Evolutionary conservation across 257 asterid genomes (phyloP).

Genomic region (Buddleja alternifolia): DNA sequence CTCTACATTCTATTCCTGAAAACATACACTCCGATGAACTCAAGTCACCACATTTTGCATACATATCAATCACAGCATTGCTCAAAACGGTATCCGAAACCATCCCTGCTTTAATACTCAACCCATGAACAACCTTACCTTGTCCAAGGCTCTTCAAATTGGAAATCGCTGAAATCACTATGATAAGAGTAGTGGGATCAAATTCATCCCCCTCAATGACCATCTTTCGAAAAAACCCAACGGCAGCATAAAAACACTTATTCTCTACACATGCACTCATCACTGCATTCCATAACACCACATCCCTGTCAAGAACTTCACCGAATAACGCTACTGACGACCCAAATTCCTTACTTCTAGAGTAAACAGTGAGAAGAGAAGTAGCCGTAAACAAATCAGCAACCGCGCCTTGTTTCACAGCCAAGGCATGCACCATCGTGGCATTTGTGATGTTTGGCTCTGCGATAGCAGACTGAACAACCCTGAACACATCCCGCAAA

Average conservation of each 20-base stretch:
- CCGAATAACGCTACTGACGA: slow-evolving; percentile 47
- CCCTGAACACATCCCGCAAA: slow-evolving; percentile 41
- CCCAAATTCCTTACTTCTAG: slow-evolving; percentile 45
- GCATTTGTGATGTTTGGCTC: slow-evolving; percentile 34
- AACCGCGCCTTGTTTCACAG: slow-evolving; percentile 51
- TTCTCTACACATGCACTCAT: slow-evolving; percentile 58
- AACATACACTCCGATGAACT: slow-evolving; percentile 53
- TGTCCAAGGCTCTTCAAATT: slow-evolving; percentile 35
- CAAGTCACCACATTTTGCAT: slow-evolving; percentile 62
- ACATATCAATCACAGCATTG: slow-evolving; percentile 57
- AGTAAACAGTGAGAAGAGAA: slow-evolving; percentile 57
- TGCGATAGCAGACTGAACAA: slow-evolving; percentile 34
- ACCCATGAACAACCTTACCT: slow-evolving; percentile 55
- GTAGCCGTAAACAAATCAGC: slow-evolving; percentile 47
- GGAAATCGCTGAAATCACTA: slow-evolving; percentile 44
- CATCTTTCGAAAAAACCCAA: slow-evolving; percentile 50
- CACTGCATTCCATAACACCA: slow-evolving; percentile 68
- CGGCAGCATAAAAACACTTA: slow-evolving; percentile 35
- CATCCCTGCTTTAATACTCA: slow-evolving; percentile 60
- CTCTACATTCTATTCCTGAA: slow-evolving; percentile 42
- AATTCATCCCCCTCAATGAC: slow-evolving; percentile 43
- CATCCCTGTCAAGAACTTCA: slow-evolving; percentile 53
- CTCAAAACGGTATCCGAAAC: slow-evolving; percentile 42
- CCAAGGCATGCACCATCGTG: slow-evolving; percentile 50
- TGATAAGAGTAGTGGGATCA: slow-evolving; percentile 51